Base-by-base conservation (phyloP, 2,329 filamentous ascomycete genomes). In the Trichoderma citrinoviride region DNA sequence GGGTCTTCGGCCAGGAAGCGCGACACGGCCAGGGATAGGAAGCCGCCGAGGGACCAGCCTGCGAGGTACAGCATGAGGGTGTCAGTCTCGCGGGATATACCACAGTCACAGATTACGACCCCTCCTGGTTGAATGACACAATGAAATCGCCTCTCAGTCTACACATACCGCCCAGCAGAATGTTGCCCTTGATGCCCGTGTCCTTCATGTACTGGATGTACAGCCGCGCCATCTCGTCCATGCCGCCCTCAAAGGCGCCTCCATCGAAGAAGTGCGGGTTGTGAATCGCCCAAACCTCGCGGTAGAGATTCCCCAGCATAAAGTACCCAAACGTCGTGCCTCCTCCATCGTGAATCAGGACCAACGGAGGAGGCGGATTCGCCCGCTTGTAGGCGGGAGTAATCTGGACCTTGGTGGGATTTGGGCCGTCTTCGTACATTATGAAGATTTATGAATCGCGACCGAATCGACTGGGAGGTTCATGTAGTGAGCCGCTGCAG, bases 1-100 rank as follows among this genome's bases (percentile, higher is more conserved):
- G 70, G 67, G 25, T 70, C 67, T 8, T 68, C 66, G 23, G 72
- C 72, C 23, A 74, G 63, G 43, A 71, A 68, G 43, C 70, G 68
- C 14, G 73, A 66, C 21, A 75, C 71, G 17, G 68, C 56, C 15
- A 75, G 27, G 17, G 72, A 69, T 23, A 75, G 66, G 61, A 61
- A 72, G 49, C 73, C 73, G 7, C 73, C 73, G 23, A 75, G 71
- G 25, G 73, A 75, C 73, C 73, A 75, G 50, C 73, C 73, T 74
- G 27, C 5, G 14, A 7, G 19, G 41, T 10, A 10, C 5, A 19
- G 19, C 25, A 62, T 17, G 3, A 29, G 19, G 40, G 27, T 7
- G 43, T 61, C 25, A 62, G 63, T 21, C n/a, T 60, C 14, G 43
- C 7, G 2, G 29, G 5, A 21, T 4, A 19, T 5, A 7, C 15